Percentiles rank a stretch among this genome's conserved stretches.
phyloP scores from a whole-genome alignment of 108 stramenopile species.

The Pseudonitzschia pungens region DNA sequence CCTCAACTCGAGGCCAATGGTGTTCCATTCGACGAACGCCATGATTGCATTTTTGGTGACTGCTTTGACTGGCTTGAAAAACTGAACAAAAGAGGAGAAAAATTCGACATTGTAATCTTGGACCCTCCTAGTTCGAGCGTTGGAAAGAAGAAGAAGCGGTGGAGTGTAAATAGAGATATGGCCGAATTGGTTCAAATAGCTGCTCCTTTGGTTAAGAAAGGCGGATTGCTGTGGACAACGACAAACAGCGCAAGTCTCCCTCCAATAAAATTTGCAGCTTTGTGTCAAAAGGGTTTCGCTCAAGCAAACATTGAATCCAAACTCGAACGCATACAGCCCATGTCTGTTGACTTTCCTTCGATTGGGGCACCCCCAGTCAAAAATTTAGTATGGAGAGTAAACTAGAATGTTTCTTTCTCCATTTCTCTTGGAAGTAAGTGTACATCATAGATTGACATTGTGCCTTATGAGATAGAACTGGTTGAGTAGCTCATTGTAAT shows the following conservation, averaged over 20 bases:
- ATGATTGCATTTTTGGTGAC: constrained; percentile 85
- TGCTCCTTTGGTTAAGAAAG: constrained; percentile 70
- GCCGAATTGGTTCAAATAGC: constrained; percentile 73
- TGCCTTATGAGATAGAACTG: too few species aligned
- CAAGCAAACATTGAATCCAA: constrained; percentile 57
- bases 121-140: constrained; percentile 85
- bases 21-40: constrained; percentile 69
- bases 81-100: constrained; percentile 76
- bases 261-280: constrained; percentile 64
- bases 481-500: too few species aligned
- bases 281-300: constrained; percentile 63
- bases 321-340: constrained; percentile 77
- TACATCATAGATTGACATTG: too few species aligned
- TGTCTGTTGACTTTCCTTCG: constrained; percentile 77
- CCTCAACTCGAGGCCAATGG: constrained; percentile 82
- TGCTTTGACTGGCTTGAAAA: constrained; percentile 85
- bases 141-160: constrained; percentile 76
- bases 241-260: constrained; percentile 72
- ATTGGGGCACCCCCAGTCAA: constrained; percentile 73
- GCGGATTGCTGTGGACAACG: constrained; percentile 73
- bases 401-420: too few species aligned
- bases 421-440: too few species aligned
- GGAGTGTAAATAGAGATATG: constrained; percentile 81
- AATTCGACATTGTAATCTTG: constrained; percentile 82
- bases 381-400: constrained; percentile 64